A percentile compares a stretch with the other conserved stretches of the same genome.
These are phyloP conservation scores for Rhodofomes roseus DNA, from an alignment of 1,284 basidiomycete species.

Conservation along the genomic window DNA sequence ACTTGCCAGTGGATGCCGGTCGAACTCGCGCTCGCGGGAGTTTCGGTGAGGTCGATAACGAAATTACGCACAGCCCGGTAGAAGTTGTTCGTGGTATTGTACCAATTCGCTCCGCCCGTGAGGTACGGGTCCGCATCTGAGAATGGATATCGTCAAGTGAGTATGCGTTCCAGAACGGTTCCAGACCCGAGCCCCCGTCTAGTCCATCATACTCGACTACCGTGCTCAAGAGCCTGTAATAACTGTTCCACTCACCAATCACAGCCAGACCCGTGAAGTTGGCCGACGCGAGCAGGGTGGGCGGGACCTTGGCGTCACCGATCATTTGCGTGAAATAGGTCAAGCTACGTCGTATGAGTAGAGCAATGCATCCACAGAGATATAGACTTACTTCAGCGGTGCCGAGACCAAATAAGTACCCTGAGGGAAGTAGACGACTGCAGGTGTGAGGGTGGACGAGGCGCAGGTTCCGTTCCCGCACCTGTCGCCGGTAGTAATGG, in stretches of 20 bases:
- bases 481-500: conserved; percentile 52
- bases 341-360: conserved; percentile 23
- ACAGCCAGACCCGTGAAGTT: conserved; percentile 64
- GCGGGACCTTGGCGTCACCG: conserved; percentile 57
- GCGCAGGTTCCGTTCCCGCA: conserved; percentile 52
- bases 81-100: conserved; percentile 66
- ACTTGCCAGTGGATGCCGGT: conserved; percentile 79
- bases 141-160: background rate
- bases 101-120: conserved; percentile 51
- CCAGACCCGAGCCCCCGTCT: too few relatives aligned
- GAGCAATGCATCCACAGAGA: conserved; percentile 2
- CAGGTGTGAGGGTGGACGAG: conserved; percentile 36
- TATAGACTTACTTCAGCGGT: conserved; percentile 44
- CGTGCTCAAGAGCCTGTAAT: too few relatives aligned
- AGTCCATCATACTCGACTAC: too few relatives aligned
- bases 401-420: conserved; percentile 58
- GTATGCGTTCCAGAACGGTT: background rate
- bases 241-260: conserved; percentile 44
- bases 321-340: conserved; percentile 70
- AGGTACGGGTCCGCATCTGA: conserved; percentile 61
- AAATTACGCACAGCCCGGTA: conserved; percentile 63
- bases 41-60: conserved; percentile 45
- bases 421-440: conserved; percentile 55
- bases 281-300: conserved; percentile 55
- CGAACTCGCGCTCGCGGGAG: conserved; percentile 45